Percentiles rank a stretch among this genome's conserved stretches.
Conservation (phyloP, 352 stramenopile species). For the Saprolegnia parasitica region DNA sequence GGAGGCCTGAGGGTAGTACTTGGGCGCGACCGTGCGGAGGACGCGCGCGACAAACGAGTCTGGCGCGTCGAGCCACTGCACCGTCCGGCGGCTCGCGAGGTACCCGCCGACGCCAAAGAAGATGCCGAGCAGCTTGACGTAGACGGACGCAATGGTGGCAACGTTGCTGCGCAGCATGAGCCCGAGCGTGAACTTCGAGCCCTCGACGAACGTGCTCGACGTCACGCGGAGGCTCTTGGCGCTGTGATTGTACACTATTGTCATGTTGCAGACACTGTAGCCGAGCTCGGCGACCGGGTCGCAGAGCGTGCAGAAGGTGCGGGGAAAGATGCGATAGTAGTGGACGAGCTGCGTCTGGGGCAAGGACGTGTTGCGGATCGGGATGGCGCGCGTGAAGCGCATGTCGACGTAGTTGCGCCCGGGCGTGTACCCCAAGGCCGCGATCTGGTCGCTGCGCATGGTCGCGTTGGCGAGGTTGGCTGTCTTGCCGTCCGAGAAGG, state of each 20-base stretch:
- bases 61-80: conserved; percentile 10
- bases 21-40: neutral
- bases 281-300: conserved; percentile 18
- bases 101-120: conserved; percentile 4
- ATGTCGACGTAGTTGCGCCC: conserved; percentile 11
- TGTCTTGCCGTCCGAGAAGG: conserved; percentile 7
- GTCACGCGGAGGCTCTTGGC: neutral
- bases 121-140: conserved; percentile 3
- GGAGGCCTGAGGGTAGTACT: conserved; percentile 1
- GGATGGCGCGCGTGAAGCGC: neutral
- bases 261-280: conserved; percentile 3
- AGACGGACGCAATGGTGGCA: neutral
- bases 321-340: conserved; percentile 13
- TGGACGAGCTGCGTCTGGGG: neutral
- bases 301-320: conserved; percentile 16
- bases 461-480: neutral
- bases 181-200: neutral
- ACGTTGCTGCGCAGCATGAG: neutral
- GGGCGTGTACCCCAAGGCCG: conserved; percentile 5
- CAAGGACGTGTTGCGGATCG: neutral
- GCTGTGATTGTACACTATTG: conserved; percentile 3
- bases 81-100: neutral
- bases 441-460: neutral
- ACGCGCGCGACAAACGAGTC: neutral
- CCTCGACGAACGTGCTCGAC: neutral